A percentile compares a stretch with the other conserved stretches of the same genome.
Evolutionary conservation across 1,139 yeast genomes (phyloP).

Genomic region (Komagataea norvegica): DNA sequence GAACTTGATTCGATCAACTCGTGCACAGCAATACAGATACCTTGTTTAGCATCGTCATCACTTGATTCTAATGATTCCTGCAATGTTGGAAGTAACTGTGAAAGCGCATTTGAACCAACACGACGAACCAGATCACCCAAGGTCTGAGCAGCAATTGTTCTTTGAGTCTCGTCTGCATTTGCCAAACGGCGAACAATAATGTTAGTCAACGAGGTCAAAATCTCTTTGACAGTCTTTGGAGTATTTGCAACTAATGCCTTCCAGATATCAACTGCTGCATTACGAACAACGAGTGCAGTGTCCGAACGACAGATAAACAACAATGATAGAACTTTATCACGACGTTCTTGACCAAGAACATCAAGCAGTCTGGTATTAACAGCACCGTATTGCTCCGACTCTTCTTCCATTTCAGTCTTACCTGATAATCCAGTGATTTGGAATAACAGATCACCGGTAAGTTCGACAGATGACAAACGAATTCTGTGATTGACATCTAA

Average conservation of each 20-base stretch:
- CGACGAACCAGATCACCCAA: constrained; percentile 94
- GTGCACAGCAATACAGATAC: constrained; percentile 89
- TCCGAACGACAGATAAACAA: constrained; percentile 93
- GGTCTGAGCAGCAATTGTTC: constrained; percentile 89
- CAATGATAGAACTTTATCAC: constrained; percentile 79
- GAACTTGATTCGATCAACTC: constrained; percentile 80
- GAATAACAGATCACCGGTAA: constrained; percentile 93
- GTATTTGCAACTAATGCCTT: constrained; percentile 94
- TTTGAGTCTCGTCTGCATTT: constrained; percentile 68
- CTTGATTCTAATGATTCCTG: constrained; percentile 57
- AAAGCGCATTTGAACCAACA: constrained; percentile 85
- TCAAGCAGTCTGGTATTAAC: constrained; percentile 67
- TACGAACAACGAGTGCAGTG: constrained; percentile 79
- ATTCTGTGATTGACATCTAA: constrained; percentile 82
- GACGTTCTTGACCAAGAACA: constrained; percentile 80
- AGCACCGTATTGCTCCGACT: constrained; percentile 50
- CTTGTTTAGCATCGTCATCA: constrained; percentile 85
- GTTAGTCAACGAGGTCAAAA: constrained; percentile 76
- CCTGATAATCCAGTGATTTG: constrained; percentile 86
- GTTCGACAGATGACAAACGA: constrained; percentile 89
- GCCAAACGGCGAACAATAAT: constrained; percentile 82
- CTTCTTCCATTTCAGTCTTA: constrained; percentile 57
- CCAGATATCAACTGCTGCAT: constrained; percentile 95
- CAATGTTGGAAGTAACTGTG: constrained; percentile 81
- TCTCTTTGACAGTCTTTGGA: constrained; percentile 92